Percentiles rank a stretch among this genome's conserved stretches.
Conservation (phyloP, 2,329 filamentous ascomycete genomes). For the Penicillium sp. region DNA sequence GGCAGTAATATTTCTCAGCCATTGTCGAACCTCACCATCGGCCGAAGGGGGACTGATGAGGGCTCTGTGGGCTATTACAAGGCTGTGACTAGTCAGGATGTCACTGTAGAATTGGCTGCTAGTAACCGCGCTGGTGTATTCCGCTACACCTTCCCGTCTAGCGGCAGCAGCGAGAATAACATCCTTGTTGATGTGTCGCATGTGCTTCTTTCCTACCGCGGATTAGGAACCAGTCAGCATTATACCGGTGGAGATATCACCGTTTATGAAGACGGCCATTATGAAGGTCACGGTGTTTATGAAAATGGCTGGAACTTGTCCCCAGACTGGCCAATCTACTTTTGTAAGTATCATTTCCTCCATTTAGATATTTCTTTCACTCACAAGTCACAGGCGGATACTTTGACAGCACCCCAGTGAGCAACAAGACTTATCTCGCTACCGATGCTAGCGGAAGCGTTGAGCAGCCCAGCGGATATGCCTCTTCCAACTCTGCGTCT, state of each 20-base stretch:
- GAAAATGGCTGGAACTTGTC: conserved; percentile 65
- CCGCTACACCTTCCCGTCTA: conserved; percentile 58
- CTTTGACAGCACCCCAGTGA: conserved; percentile 45
- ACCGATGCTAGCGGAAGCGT: conserved; percentile 26
- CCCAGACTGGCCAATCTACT: conserved; percentile 53
- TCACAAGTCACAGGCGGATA: conserved; percentile 49
- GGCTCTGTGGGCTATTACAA: conserved; percentile 63
- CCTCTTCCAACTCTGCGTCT: conserved; percentile 43
- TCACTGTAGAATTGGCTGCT: conserved; percentile 64
- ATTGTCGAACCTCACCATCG: conserved; percentile 53
- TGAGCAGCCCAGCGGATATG: conserved; percentile 25
- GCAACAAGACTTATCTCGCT: conserved; percentile 26
- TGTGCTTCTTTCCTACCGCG: conserved; percentile 59
- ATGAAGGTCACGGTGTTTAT: conserved; percentile 62
- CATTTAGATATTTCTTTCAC: neutral
- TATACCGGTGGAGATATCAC: conserved; percentile 59
- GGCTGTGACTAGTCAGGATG: conserved; percentile 54
- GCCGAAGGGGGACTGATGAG: conserved; percentile 49
- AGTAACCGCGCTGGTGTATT: conserved; percentile 63
- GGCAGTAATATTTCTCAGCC: conserved; percentile 50
- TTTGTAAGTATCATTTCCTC: conserved; percentile 51
- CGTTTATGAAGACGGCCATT: conserved; percentile 58
- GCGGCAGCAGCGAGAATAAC: conserved; percentile 42
- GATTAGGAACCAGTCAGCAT: conserved; percentile 52
- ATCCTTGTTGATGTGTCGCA: conserved; percentile 65